Conservation (phyloP, 2,329 filamentous ascomycete genomes). For the Fusarium multiceps region DNA sequence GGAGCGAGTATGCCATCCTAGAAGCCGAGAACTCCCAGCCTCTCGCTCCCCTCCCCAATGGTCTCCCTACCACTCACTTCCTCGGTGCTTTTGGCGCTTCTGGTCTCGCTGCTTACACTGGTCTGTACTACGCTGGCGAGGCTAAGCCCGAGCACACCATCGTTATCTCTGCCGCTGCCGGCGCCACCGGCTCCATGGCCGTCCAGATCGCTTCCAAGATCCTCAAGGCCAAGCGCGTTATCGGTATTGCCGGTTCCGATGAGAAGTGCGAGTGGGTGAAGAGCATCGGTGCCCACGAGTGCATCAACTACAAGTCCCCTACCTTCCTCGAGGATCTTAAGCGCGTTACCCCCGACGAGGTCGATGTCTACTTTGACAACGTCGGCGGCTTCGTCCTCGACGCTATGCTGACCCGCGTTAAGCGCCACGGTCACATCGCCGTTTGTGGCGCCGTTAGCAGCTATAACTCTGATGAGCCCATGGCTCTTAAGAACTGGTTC, state of each 20-base stretch:
- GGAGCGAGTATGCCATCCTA: constrained; percentile 46
- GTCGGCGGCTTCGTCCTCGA: constrained; percentile 46
- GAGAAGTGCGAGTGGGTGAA: constrained; percentile 48
- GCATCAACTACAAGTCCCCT: constrained; percentile 48
- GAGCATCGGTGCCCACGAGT: constrained; percentile 45
- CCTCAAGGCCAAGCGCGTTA: constrained; percentile 45
- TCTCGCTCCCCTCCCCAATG: constrained; percentile 40
- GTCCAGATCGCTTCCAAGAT: constrained; percentile 47
- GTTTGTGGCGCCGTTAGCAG: constrained; percentile 45
- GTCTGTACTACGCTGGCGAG: constrained; percentile 41
- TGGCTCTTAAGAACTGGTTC: constrained; percentile 47
- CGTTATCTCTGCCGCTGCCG: constrained; percentile 47
- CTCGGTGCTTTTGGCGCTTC: constrained; percentile 47
- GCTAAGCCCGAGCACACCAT: constrained; percentile 47
- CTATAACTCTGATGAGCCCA: constrained; percentile 46
- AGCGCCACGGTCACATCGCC: constrained; percentile 42
- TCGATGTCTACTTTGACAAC: constrained; percentile 48
- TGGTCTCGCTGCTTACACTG: constrained; percentile 44
- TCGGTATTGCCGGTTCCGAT: constrained; percentile 45
- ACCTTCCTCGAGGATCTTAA: constrained; percentile 46
- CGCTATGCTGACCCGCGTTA: constrained; percentile 46
- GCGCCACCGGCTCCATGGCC: constrained; percentile 47
- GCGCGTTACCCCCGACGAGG: constrained; percentile 43
- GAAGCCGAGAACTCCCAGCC: constrained; percentile 44
- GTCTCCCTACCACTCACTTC: constrained; percentile 44